Evolutionary conservation across 345 rosid species (phyloP), one percentile per base, ranked within the genome.

Genomic region (Aegle marmelos): DNA sequence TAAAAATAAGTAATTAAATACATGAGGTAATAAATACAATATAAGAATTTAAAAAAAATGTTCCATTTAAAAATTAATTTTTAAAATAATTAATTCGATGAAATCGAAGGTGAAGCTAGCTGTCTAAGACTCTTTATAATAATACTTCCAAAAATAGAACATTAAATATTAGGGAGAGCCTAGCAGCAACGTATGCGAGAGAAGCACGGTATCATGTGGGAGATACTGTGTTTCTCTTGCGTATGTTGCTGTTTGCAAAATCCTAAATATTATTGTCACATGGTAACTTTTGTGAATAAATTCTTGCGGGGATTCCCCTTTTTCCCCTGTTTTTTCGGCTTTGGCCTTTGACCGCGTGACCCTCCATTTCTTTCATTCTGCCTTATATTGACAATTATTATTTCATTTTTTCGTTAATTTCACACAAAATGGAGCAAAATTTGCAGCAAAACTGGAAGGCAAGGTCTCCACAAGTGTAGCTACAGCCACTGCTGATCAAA

Each of bases 401-500:
- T 22, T n/a, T 9, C 0, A 7, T 8, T 19, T 28, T 10, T 14
- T 16, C 1, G 17, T 30, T 21, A 28, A 19, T 25, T 58, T 21
- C 62, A 22, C 0, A n/a, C 39, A 1, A 13, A 34, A 78, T 80
- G 87, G 82, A 76, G 81, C 77, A 75, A 63, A 56, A 59, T 30
- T 39, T 74, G 73, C 74, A 22, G 39, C 58, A 65, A 13, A 84
- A 81, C 68, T 94, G 94, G 85, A 84, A 53, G 88, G 85, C 72
- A 85, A 81, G 79, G 88, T 87, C 50, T 77, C 87, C 4, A 39
- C 78, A 21, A 82, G 50, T 17, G 79, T 89, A 2, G 61, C 66
- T 24, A 85, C 77, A 67, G 84, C 88, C 77, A 66, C 82, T 0
- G 78, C 90, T 37, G 88, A 88, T 76, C 85, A 89, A 69, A 70